Evolutionary conservation across 441 rosid species (phyloP).

Genomic region (Aleurites moluccanus): DNA sequence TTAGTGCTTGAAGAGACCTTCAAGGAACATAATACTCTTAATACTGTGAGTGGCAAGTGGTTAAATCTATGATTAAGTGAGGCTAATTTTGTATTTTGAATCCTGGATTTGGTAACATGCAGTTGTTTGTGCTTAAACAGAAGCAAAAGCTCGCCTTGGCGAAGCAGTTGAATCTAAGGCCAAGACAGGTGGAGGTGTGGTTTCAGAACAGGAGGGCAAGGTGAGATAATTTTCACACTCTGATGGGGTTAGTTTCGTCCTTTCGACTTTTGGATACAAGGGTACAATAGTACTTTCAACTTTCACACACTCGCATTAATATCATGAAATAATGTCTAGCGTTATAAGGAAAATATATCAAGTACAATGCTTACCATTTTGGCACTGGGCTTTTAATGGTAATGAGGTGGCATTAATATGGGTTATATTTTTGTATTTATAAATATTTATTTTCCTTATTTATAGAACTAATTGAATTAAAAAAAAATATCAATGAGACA

Average conservation of each 20-base stretch:
- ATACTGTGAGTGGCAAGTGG: conserved; percentile 61
- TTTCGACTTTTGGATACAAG: not conserved
- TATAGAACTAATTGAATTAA: too few species aligned
- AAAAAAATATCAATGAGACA: too few species aligned
- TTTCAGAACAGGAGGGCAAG: conserved; percentile 96
- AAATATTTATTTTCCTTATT: too few species aligned
- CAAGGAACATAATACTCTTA: conserved; percentile 77
- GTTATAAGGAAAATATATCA: too few species aligned
- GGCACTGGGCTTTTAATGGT: not conserved
- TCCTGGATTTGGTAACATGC: not conserved
- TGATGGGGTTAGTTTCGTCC: conserved; percentile 20
- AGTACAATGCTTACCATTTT: not conserved
- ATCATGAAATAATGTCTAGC: conserved; percentile 22
- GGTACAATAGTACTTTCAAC: not conserved
- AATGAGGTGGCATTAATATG: not conserved
- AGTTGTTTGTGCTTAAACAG: conserved; percentile 34
- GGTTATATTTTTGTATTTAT: too few species aligned
- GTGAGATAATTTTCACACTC: conserved; percentile 29
- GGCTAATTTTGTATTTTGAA: conserved; percentile 3
- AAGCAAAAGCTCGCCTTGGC: conserved; percentile 79
- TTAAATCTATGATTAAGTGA: not conserved
- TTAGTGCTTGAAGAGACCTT: conserved; percentile 75
- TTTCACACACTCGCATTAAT: conserved; percentile 29
- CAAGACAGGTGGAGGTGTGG: conserved; percentile 96
- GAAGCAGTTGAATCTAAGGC: conserved; percentile 68